A percentile compares a stretch with the other conserved stretches of the same genome.
Conservation (phyloP, 139 green algal genomes). For the Tetraselmis striata region DNA sequence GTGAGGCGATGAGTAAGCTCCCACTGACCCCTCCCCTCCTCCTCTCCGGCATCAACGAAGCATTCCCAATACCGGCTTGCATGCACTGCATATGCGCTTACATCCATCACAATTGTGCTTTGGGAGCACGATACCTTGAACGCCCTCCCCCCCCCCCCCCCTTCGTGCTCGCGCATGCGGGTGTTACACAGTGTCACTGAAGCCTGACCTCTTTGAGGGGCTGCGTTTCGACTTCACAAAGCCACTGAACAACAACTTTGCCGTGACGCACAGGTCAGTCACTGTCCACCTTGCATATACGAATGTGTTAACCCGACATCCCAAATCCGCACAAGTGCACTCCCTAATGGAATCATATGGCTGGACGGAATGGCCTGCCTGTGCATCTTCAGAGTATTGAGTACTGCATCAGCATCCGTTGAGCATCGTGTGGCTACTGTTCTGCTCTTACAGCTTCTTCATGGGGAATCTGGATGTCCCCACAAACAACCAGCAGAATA, state of each 20-base stretch:
- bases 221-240: slow-evolving; percentile 96
- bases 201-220: slow-evolving; percentile 95
- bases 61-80: too few species aligned
- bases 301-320: too few species aligned
- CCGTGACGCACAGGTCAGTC: slow-evolving; percentile 78
- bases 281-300: too few species aligned
- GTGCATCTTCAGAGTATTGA: too few species aligned
- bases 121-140: not conserved
- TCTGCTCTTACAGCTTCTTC: slow-evolving; percentile 61
- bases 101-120: not conserved
- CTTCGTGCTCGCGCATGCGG: not conserved
- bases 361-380: too few species aligned
- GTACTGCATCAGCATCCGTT: too few species aligned
- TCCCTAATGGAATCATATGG: too few species aligned
- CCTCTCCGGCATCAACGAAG: too few species aligned
- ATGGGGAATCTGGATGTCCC: slow-evolving; percentile 91
- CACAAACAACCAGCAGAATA: slow-evolving; percentile 43
- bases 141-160: not conserved
- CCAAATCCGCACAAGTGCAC: too few species aligned
- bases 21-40: not conserved
- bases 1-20: slow-evolving; percentile 78
- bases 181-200: slow-evolving; percentile 77
- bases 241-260: slow-evolving; percentile 96
- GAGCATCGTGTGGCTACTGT: too few species aligned
- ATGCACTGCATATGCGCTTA: not conserved